Percentiles rank a stretch among this genome's conserved stretches.
Evolutionary conservation across 1,139 yeast species (phyloP).

Genomic region (Pichia sp.): DNA sequence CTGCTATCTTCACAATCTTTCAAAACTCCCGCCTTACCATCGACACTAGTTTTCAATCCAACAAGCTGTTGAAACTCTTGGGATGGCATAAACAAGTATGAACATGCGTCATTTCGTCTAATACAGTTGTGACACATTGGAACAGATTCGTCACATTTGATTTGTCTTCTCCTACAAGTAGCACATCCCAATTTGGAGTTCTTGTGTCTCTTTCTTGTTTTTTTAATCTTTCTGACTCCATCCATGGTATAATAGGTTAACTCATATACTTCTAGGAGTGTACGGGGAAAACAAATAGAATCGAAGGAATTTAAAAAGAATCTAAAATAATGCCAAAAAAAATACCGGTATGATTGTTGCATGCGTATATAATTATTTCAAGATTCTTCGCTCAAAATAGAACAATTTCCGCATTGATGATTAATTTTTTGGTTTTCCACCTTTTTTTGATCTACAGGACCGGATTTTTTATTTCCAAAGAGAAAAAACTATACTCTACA

Average conservation of each 20-base stretch:
- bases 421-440: no score
- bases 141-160: slow-evolving; percentile 36
- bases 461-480: no score
- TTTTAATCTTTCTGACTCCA: not conserved
- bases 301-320: no score
- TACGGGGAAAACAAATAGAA: no score
- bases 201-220: not conserved
- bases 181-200: slow-evolving; percentile 27
- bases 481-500: no score
- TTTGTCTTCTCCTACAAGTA: slow-evolving; percentile 36
- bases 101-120: not conserved
- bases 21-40: not conserved
- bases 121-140: slow-evolving; percentile 35
- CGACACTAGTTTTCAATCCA: not conserved
- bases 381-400: no score
- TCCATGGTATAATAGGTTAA: not conserved
- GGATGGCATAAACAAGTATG: not conserved
- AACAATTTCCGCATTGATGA: no score
- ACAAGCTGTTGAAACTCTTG: not conserved
- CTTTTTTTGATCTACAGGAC: no score
- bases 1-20: not conserved
- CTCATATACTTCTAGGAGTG: no score
- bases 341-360: no score
- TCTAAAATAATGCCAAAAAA: no score
- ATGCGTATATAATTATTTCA: no score